These are phyloP conservation scores for Tulasnella sp. DNA, from an alignment of 768 basidiomycete genomes.

Conservation along the genomic window DNA sequence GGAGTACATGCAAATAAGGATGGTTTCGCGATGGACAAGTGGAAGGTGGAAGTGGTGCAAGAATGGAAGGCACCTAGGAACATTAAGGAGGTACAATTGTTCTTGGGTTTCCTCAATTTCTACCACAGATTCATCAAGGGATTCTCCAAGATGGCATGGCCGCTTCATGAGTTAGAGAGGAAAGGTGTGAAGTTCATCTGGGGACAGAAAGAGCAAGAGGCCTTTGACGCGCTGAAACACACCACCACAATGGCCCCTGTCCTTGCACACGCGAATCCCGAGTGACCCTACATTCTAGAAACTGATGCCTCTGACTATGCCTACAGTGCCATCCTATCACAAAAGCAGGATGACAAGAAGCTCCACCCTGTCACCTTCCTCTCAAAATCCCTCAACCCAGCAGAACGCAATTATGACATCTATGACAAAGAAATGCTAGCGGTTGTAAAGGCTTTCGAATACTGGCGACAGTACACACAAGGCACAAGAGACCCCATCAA, in stretches of 20 bases:
- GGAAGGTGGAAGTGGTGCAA: too few species aligned
- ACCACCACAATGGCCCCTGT: slow-evolving; percentile 16
- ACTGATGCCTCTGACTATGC: slow-evolving; percentile 26
- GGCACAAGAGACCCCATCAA: neutral
- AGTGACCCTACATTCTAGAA: slow-evolving; percentile 6
- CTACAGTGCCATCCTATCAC: slow-evolving; percentile 20
- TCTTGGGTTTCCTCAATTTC: too few species aligned
- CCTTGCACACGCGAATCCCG: slow-evolving; percentile 12
- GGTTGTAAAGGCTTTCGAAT: slow-evolving; percentile 17
- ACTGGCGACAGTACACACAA: slow-evolving; percentile 3
- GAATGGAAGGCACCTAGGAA: too few species aligned
- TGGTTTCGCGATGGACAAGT: too few species aligned
- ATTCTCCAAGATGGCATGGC: too few species aligned
- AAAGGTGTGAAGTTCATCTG: too few species aligned
- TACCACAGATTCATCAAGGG: too few species aligned
- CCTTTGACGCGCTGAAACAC: slow-evolving; percentile 13
- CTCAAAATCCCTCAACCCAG: neutral
- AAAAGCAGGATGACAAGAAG: slow-evolving; percentile 7
- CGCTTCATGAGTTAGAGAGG: too few species aligned
- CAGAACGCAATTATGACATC: slow-evolving; percentile 21
- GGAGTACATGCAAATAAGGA: too few species aligned
- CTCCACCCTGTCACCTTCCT: slow-evolving; percentile 21
- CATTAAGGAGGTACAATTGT: too few species aligned
- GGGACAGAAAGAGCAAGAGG: too few species aligned
- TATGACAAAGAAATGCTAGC: slow-evolving; percentile 23